phyloP scores from a whole-genome alignment of 768 basidiomycete genomes.

The Amanita subjunquillea region DNA sequence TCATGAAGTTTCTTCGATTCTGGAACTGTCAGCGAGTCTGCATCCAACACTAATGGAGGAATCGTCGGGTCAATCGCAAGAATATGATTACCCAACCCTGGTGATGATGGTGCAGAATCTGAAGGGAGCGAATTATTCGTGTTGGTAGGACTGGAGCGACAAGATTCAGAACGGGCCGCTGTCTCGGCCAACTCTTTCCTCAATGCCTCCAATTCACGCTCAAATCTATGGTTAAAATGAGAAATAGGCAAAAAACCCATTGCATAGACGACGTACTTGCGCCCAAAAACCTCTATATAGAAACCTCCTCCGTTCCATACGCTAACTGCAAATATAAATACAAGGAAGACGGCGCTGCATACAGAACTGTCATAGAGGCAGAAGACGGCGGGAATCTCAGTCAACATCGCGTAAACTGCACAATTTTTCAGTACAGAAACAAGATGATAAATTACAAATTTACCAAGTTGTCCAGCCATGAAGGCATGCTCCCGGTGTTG shows the following conservation, averaged over 20 bases:
- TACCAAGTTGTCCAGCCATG: slow-evolving; percentile 78
- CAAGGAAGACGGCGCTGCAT: slow-evolving; percentile 71
- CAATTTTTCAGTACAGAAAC: slow-evolving; percentile 2
- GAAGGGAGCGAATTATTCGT: slow-evolving; percentile 30
- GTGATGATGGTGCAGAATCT: slow-evolving; percentile 15
- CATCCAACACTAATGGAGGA: slow-evolving; percentile 18
- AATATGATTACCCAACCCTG: neutral
- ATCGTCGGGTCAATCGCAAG: slow-evolving; percentile 5
- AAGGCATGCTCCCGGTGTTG: slow-evolving; percentile 62
- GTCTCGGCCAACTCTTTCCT: slow-evolving; percentile 83
- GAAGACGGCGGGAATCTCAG: slow-evolving; percentile 79
- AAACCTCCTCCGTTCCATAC: slow-evolving; percentile 96
- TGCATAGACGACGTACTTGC: slow-evolving; percentile 57
- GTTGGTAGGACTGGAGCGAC: slow-evolving; percentile 40
- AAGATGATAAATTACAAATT: slow-evolving; percentile 14
- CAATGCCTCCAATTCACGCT: slow-evolving; percentile 82
- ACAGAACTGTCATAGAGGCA: slow-evolving; percentile 71
- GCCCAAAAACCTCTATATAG: slow-evolving; percentile 94
- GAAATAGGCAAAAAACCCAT: slow-evolving; percentile 6
- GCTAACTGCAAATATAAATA: slow-evolving; percentile 74
- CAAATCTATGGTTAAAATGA: slow-evolving; percentile 49
- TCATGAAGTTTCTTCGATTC: slow-evolving; percentile 17
- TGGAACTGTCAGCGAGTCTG: slow-evolving; percentile 8
- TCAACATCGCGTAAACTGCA: slow-evolving; percentile 74
- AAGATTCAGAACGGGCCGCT: slow-evolving; percentile 34